Evolutionary conservation across 495 filamentous ascomycete species (phyloP).

Genomic region (Hypomontagnella submonticulosa): DNA sequence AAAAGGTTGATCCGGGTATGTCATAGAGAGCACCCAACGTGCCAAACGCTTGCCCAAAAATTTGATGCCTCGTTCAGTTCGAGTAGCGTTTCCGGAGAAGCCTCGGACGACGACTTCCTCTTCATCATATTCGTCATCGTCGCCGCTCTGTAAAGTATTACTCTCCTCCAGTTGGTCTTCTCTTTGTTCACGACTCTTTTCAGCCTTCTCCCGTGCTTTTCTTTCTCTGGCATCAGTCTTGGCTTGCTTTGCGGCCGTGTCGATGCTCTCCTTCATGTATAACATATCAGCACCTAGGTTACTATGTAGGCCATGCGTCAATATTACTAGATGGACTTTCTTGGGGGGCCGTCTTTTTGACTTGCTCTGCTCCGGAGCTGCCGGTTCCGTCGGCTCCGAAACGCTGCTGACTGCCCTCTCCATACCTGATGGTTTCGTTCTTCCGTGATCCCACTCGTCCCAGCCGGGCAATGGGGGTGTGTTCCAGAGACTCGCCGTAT

Average conservation of each 20-base stretch:
- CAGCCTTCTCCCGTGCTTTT: conserved; percentile 57
- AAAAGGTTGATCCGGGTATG: conserved; percentile 91
- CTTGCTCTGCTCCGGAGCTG: conserved; percentile 21
- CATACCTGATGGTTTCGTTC: conserved; percentile 30
- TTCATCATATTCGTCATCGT: conserved; percentile 67
- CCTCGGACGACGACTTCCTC: conserved; percentile 95
- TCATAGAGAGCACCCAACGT: conserved; percentile 87
- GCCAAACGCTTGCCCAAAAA: conserved; percentile 95
- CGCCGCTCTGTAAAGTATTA: conserved; percentile 59
- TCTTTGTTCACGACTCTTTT: conserved; percentile 25
- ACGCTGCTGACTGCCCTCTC: conserved; percentile 36
- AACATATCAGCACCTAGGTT: conserved; percentile 98
- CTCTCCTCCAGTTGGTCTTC: conserved; percentile 54
- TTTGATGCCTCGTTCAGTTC: conserved; percentile 94
- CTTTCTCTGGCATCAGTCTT: conserved; percentile 69
- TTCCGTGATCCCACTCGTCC: conserved; percentile 53
- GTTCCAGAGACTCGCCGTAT: conserved; percentile 91
- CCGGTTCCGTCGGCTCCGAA: conserved; percentile 26
- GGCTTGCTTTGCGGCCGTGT: conserved; percentile 78
- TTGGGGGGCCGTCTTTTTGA: conserved; percentile 57
- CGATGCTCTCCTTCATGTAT: conserved; percentile 96
- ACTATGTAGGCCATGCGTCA: conserved; percentile 95
- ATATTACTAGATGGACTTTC: conserved; percentile 87
- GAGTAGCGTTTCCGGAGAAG: conserved; percentile 87
- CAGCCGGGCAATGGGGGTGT: conserved; percentile 80